A percentile compares a stretch with the other conserved stretches of the same genome.
Conservation (phyloP, 163 green algal species). For the Chlorella variabilis region DNA sequence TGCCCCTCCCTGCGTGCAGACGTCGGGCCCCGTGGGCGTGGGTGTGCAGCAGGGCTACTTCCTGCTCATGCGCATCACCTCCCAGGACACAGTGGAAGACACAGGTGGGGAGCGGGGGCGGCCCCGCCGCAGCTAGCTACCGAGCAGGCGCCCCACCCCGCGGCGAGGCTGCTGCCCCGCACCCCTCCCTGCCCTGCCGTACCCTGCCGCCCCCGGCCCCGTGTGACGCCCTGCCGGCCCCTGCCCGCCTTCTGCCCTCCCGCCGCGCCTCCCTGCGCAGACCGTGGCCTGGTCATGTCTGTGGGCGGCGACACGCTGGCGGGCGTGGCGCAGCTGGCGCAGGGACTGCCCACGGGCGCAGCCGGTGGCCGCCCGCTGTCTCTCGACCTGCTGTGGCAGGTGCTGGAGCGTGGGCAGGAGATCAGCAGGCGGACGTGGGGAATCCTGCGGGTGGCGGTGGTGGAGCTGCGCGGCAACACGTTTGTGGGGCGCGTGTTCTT, state of each 20-base stretch:
- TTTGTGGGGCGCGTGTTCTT: conserved; percentile 66
- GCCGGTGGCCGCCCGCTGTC: conserved; percentile 38
- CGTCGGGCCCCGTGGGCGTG: not conserved
- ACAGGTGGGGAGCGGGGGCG: not conserved
- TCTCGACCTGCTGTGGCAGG: conserved; percentile 55
- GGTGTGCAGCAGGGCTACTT: conserved; percentile 31
- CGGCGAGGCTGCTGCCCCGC: too few relatives aligned
- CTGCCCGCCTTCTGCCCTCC: too few relatives aligned
- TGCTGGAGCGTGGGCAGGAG: conserved; percentile 58
- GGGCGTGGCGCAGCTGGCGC: conserved; percentile 34
- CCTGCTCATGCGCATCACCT: conserved; percentile 31
- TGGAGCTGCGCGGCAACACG: conserved; percentile 61
- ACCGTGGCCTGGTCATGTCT: conserved; percentile 39
- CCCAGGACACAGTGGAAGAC: conserved; percentile 3
- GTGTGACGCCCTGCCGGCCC: too few relatives aligned
- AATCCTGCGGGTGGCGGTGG: conserved; percentile 74
- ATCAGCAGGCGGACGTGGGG: conserved; percentile 66
- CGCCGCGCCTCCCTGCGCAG: too few relatives aligned
- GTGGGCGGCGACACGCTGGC: conserved; percentile 44
- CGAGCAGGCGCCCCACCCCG: too few relatives aligned
- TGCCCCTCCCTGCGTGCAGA: not conserved
- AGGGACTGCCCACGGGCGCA: not conserved
- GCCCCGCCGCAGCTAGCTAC: too few relatives aligned
- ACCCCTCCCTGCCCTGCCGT: too few relatives aligned
- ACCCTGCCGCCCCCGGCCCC: too few relatives aligned